phyloP scores from a whole-genome alignment of 225 moss, liverwort and hornwort species.

The Bryoerythrophyllum caledonicum region DNA sequence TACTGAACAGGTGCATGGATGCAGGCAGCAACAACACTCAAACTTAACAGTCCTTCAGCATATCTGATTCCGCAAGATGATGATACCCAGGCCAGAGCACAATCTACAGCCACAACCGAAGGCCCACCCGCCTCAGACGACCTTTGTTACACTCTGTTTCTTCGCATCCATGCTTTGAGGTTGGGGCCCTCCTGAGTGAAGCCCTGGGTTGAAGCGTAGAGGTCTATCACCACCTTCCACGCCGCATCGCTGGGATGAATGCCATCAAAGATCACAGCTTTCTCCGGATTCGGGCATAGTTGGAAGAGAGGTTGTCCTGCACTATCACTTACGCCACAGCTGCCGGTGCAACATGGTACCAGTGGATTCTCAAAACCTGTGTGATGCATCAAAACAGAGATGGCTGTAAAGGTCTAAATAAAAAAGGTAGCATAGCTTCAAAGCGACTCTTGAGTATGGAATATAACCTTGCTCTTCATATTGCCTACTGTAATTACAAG shows the following conservation, averaged over 20 bases:
- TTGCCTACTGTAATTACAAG: no score
- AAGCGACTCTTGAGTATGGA: no score
- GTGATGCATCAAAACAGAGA: background rate
- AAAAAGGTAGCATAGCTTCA: no score
- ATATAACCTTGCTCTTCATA: no score
- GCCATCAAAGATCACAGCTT: constrained; percentile 44
- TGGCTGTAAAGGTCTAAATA: no score
- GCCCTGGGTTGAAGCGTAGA: constrained; percentile 31
- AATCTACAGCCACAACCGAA: no score
- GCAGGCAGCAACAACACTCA: no score
- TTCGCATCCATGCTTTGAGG: constrained; percentile 29
- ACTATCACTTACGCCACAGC: constrained; percentile 21
- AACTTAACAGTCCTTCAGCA: no score
- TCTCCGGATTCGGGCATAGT: constrained; percentile 27
- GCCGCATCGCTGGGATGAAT: constrained; percentile 51
- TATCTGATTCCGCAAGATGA: no score
- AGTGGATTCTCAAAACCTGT: constrained; percentile 43
- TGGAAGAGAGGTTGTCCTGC: constrained; percentile 30
- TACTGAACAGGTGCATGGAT: no score
- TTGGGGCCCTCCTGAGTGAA: constrained; percentile 29
- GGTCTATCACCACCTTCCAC: constrained; percentile 32
- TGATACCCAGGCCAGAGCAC: no score
- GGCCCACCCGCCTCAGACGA: no score
- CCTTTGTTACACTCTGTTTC: background rate
- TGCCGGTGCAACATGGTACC: constrained; percentile 42